phyloP scores from a whole-genome alignment of 164 flowering plant species.

The Protea cynaroides region DNA sequence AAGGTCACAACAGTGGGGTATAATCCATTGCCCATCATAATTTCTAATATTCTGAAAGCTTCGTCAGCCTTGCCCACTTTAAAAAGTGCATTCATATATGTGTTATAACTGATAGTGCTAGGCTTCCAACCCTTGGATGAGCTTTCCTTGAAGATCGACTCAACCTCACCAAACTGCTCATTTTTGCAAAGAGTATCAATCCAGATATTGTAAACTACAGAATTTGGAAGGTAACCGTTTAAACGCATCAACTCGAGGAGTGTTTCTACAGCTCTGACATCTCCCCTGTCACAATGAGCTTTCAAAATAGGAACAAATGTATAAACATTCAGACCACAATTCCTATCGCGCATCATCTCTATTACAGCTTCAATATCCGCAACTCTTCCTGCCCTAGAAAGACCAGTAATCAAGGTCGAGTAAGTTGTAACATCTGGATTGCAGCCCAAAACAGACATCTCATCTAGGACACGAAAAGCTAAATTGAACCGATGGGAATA shows the following conservation, averaged over 20 bases:
- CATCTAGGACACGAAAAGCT: constrained; percentile 5
- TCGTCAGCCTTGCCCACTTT: constrained; percentile 1
- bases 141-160: constrained; percentile 3
- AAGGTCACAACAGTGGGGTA: constrained; percentile 7
- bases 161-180: constrained; percentile 1
- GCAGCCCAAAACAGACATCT: neutral
- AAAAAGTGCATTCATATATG: constrained; percentile 8
- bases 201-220: constrained; percentile 9
- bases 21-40: constrained; percentile 3
- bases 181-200: constrained; percentile 12
- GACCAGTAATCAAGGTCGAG: constrained; percentile 11
- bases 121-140: constrained; percentile 10
- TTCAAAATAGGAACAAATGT: too few relatives aligned
- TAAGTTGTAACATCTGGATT: constrained; percentile 11
- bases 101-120: constrained; percentile 7
- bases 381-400: constrained; percentile 9
- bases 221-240: constrained; percentile 7
- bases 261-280: too few relatives aligned
- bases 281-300: too few relatives aligned
- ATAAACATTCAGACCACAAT: too few relatives aligned
- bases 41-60: constrained; percentile 1
- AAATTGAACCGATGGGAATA: constrained; percentile 3
- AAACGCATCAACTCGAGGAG: too few relatives aligned
- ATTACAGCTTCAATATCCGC: neutral
- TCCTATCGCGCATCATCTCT: too few relatives aligned